A percentile compares a stretch with the other conserved stretches of the same genome.
phyloP scores from a whole-genome alignment of 2,329 filamentous ascomycete genomes.

The Geosmithia putterillii region DNA sequence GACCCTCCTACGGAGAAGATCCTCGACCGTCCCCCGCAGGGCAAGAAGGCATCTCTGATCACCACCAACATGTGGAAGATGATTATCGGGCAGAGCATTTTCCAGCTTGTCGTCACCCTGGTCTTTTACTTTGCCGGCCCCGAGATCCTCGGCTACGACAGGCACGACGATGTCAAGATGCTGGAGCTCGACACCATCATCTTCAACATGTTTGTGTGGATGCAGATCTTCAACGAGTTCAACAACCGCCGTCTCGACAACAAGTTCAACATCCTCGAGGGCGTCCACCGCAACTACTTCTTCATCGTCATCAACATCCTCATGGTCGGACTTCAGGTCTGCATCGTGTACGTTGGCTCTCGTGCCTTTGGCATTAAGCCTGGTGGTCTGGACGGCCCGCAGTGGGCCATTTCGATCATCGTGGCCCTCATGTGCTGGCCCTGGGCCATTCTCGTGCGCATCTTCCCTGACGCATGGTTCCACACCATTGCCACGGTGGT shows the following conservation, averaged over 20 bases:
- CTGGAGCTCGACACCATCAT: slow-evolving; percentile 41
- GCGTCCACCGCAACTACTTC: slow-evolving; percentile 41
- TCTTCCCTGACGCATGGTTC: slow-evolving; percentile 34
- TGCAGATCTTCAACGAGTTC: slow-evolving; percentile 58
- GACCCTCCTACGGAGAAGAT: slow-evolving; percentile 26
- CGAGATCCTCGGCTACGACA: slow-evolving; percentile 35
- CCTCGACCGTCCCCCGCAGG: slow-evolving; percentile 34
- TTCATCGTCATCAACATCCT: slow-evolving; percentile 44
- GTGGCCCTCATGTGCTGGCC: slow-evolving; percentile 35
- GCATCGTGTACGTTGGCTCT: slow-evolving; percentile 46
- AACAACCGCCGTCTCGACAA: slow-evolving; percentile 52
- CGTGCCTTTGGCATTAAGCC: slow-evolving; percentile 37
- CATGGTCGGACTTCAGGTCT: slow-evolving; percentile 44
- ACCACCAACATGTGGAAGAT: slow-evolving; percentile 55
- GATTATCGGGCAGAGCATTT: slow-evolving; percentile 42
- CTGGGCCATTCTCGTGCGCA: slow-evolving; percentile 32
- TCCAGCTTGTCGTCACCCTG: slow-evolving; percentile 38
- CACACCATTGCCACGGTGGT: slow-evolving; percentile 5
- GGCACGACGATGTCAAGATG: slow-evolving; percentile 11
- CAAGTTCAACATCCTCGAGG: slow-evolving; percentile 48
- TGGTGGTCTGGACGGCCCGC: slow-evolving; percentile 21
- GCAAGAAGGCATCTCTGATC: slow-evolving; percentile 57
- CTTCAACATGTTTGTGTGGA: slow-evolving; percentile 58
- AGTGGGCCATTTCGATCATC: slow-evolving; percentile 42
- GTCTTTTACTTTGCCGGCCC: slow-evolving; percentile 42